phyloP scores from a whole-genome alignment of 139 green algal genomes.

The Micractinium sp. region DNA sequence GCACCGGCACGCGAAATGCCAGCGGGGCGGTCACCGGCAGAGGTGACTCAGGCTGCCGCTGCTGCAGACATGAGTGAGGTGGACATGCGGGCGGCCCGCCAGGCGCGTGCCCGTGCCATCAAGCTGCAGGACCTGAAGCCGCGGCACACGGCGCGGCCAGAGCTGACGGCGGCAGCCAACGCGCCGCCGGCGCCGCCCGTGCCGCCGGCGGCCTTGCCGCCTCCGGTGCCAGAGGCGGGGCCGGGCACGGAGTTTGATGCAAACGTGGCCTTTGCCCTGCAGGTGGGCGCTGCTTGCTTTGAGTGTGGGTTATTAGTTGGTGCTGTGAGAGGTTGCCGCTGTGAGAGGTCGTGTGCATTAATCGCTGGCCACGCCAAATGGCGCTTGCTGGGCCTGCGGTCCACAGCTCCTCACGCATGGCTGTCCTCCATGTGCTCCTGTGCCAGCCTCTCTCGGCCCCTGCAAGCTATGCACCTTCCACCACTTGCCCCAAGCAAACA shows the following conservation, averaged over 20 bases:
- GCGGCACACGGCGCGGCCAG: conserved; percentile 30
- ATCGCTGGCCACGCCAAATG: too few species aligned
- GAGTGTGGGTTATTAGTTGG: neutral
- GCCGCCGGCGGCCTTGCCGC: conserved; percentile 5
- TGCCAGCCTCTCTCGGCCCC: too few species aligned
- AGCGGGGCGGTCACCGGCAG: neutral
- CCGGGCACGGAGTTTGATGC: conserved; percentile 26
- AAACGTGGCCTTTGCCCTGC: conserved; percentile 24
- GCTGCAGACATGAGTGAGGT: conserved; percentile 10
- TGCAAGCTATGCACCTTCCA: neutral
- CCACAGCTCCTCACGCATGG: neutral
- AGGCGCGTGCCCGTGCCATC: neutral
- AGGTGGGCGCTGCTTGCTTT: neutral
- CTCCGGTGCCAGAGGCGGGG: neutral
- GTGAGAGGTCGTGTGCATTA: too few species aligned
- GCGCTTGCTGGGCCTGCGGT: too few species aligned
- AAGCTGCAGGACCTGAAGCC: conserved; percentile 11
- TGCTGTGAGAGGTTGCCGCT: too few species aligned
- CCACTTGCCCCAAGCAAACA: neutral
- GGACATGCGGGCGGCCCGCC: conserved; percentile 16
- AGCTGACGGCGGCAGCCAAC: neutral
- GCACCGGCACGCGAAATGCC: neutral
- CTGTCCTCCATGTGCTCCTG: neutral
- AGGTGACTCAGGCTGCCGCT: neutral
- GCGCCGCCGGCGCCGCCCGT: conserved; percentile 6